These are phyloP conservation scores for Gymnopilus dilepis DNA, from an alignment of 768 basidiomycete species.

Conservation along the genomic window DNA sequence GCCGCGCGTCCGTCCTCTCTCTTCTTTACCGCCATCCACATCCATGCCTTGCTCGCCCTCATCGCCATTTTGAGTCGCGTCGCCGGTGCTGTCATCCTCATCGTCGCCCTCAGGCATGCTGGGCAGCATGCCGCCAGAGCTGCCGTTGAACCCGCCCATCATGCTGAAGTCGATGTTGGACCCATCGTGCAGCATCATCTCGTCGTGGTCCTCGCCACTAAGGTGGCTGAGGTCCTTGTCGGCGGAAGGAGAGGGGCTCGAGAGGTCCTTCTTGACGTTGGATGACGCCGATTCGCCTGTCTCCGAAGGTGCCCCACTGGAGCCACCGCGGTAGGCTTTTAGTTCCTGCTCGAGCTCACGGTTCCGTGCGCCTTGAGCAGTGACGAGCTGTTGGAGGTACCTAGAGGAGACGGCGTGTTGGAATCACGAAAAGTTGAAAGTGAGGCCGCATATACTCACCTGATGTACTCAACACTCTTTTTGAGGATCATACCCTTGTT, in stretches of 20 bases:
- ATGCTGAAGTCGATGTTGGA: slow-evolving; percentile 2
- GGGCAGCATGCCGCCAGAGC: slow-evolving; percentile 26
- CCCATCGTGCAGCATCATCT: slow-evolving; percentile 32
- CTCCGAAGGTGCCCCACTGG: slow-evolving; percentile 18
- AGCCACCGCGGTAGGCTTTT: slow-evolving; percentile 43
- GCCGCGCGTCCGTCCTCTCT: slow-evolving; percentile 28
- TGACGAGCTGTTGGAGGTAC: slow-evolving; percentile 87
- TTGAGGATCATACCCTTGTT: slow-evolving; percentile 95
- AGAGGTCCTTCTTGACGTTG: slow-evolving; percentile 7
- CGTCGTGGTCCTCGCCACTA: slow-evolving; percentile 20
- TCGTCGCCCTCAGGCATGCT: slow-evolving; percentile 38
- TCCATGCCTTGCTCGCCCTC: slow-evolving; percentile 28
- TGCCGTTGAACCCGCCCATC: slow-evolving; percentile 14
- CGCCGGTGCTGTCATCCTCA: slow-evolving; percentile 21
- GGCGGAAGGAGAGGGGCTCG: not conserved
- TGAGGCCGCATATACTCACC: slow-evolving; percentile 33
- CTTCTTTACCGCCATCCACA: slow-evolving; percentile 21
- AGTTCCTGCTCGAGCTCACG: slow-evolving; percentile 80
- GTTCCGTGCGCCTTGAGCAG: slow-evolving; percentile 77
- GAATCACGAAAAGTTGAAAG: slow-evolving; percentile 3
- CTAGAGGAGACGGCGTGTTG: slow-evolving; percentile 33
- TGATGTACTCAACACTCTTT: slow-evolving; percentile 80
- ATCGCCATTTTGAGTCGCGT: slow-evolving; percentile 13
- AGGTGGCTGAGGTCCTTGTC: slow-evolving; percentile 5
- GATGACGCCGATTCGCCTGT: slow-evolving; percentile 5